phyloP scores from a whole-genome alignment of 179 eudicot genomes.

The Spergularia azorica region DNA sequence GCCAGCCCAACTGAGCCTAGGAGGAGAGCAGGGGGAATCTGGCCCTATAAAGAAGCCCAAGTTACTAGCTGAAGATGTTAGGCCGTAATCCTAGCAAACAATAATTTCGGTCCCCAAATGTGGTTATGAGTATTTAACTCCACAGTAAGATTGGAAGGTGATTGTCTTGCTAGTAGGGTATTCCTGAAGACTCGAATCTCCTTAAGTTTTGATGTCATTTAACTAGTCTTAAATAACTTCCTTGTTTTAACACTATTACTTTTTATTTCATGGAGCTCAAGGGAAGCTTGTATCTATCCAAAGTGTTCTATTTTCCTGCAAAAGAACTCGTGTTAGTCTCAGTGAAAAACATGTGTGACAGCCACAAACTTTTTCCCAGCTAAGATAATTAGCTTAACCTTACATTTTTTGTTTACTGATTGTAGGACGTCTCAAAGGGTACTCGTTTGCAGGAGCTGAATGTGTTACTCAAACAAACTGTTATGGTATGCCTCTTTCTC shows the following conservation, averaged over 20 bases:
- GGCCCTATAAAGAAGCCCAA: background rate
- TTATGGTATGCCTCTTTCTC: constrained; percentile 63
- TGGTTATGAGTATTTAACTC: no score
- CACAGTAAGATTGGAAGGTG: background rate
- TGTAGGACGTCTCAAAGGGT: constrained; percentile 86
- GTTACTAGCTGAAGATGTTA: background rate
- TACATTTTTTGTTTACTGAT: constrained; percentile 12
- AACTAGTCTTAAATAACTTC: background rate
- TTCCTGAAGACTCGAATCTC: no score
- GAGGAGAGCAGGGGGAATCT: background rate
- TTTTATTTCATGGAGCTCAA: background rate
- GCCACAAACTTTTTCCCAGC: background rate
- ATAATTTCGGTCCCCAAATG: no score
- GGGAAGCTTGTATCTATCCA: background rate
- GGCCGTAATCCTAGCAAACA: background rate
- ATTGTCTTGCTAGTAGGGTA: no score
- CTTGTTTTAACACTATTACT: background rate
- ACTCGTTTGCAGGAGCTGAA: constrained; percentile 92
- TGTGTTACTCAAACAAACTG: constrained; percentile 83
- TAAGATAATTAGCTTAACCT: background rate
- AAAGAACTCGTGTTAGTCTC: constrained; percentile 4
- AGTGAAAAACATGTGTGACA: constrained; percentile 11
- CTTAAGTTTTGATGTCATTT: constrained; percentile 1
- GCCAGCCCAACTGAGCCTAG: constrained; percentile 4
- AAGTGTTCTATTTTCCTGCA: background rate